phyloP scores from a whole-genome alignment of 768 basidiomycete species.

The Tubosaeta sp. region DNA sequence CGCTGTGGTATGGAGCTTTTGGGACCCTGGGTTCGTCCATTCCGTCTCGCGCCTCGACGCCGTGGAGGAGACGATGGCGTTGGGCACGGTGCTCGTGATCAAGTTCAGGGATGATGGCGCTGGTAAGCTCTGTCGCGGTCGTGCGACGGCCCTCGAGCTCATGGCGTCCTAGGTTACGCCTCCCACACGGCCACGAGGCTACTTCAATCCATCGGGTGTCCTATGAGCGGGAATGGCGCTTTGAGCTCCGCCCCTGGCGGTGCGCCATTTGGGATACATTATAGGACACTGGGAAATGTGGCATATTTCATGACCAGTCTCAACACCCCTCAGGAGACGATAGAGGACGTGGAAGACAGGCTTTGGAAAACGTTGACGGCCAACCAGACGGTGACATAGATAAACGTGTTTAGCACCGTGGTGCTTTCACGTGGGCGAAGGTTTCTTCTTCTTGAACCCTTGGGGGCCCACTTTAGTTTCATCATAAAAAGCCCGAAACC shows the following conservation, averaged over 20 bases:
- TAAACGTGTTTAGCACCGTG: too few relatives aligned
- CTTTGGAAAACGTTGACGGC: conserved; percentile 42
- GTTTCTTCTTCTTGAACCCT: too few relatives aligned
- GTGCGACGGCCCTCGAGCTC: background rate
- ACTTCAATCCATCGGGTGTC: conserved; percentile 48
- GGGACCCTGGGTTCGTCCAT: conserved; percentile 71
- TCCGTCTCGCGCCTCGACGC: conserved; percentile 48
- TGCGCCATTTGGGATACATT: conserved; percentile 69
- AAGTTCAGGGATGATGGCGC: conserved; percentile 55
- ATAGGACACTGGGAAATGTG: conserved; percentile 83
- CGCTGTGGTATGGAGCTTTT: conserved; percentile 74
- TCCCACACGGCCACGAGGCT: conserved; percentile 63
- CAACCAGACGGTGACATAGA: background rate
- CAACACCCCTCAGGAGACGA: conserved; percentile 54
- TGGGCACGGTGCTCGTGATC: conserved; percentile 83
- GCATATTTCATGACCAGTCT: conserved; percentile 92
- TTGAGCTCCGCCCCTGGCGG: conserved; percentile 47
- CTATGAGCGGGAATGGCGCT: conserved; percentile 17
- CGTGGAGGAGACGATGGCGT: conserved; percentile 77
- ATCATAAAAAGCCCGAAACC: too few relatives aligned
- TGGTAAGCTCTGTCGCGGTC: conserved; percentile 39
- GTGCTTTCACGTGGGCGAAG: too few relatives aligned
- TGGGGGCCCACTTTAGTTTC: too few relatives aligned
- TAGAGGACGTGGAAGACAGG: conserved; percentile 59
- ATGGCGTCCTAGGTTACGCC: conserved; percentile 41